Conservation (phyloP, 768 basidiomycete genomes). For the Suillus clintonianus region DNA sequence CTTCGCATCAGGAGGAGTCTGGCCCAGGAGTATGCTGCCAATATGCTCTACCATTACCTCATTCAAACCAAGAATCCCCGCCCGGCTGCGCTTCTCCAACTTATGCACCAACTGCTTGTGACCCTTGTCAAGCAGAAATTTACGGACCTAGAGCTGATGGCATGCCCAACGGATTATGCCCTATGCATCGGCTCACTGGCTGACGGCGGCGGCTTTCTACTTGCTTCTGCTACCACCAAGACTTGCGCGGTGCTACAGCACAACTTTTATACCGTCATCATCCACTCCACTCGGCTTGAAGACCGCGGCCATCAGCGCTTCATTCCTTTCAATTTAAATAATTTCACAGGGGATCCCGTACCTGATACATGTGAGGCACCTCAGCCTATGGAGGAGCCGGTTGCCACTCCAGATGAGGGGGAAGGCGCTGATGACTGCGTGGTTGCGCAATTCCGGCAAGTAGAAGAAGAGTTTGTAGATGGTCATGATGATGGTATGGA, state of each 20-base stretch:
- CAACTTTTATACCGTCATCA: not conserved
- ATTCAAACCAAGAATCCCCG: not conserved
- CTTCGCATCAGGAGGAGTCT: no score
- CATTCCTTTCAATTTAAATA: not conserved
- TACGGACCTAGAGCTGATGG: not conserved
- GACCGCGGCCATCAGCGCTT: not conserved
- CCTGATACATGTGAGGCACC: not conserved
- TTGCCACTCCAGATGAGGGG: not conserved
- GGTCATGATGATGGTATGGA: not conserved
- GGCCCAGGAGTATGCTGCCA: not conserved
- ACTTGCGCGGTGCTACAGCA: not conserved
- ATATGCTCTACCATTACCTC: not conserved
- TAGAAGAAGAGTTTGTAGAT: not conserved
- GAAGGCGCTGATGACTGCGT: not conserved
- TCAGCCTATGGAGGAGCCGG: not conserved
- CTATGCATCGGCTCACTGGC: not conserved
- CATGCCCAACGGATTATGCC: not conserved
- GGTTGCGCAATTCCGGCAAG: not conserved
- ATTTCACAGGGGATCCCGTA: not conserved
- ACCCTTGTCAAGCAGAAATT: not conserved
- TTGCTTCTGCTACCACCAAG: not conserved
- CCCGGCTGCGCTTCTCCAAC: not conserved
- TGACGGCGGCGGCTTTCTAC: not conserved
- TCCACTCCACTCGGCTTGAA: not conserved
- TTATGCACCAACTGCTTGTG: not conserved